phyloP scores from a whole-genome alignment of 2,329 filamentous ascomycete species.

The Colletotrichum ledebouriae region DNA sequence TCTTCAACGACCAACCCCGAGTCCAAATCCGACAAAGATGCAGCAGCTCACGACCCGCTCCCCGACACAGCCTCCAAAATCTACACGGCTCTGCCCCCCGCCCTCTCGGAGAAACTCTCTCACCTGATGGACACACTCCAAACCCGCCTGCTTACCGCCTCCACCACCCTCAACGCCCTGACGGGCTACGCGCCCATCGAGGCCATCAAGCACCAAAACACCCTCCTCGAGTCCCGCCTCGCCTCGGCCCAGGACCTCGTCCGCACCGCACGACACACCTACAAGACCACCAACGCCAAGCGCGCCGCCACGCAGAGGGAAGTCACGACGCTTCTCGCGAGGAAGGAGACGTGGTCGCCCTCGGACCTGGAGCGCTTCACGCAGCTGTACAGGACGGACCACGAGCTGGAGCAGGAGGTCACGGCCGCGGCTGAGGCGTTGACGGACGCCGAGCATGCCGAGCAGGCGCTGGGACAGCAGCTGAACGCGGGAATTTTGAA shows the following conservation, averaged over 20 bases:
- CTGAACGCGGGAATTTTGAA: constrained; percentile 87
- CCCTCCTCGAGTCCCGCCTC: constrained; percentile 72
- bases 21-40: not conserved
- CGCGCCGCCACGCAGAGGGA: constrained; percentile 94
- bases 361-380: constrained; percentile 95
- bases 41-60: constrained; percentile 17
- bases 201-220: constrained; percentile 83
- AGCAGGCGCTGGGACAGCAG: constrained; percentile 81
- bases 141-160: constrained; percentile 84
- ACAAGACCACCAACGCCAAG: constrained; percentile 86
- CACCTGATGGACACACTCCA: constrained; percentile 91
- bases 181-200: constrained; percentile 96
- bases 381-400: constrained; percentile 89
- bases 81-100: constrained; percentile 53
- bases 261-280: constrained; percentile 77
- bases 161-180: constrained; percentile 90
- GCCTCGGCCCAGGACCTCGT: constrained; percentile 74
- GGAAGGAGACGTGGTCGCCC: constrained; percentile 93
- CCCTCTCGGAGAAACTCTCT: constrained; percentile 66
- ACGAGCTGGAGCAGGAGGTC: constrained; percentile 91
- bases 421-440: constrained; percentile 78
- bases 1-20: constrained; percentile 5
- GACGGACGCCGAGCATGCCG: constrained; percentile 80
- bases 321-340: constrained; percentile 91
- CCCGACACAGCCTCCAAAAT: constrained; percentile 36